These are phyloP conservation scores for Ceratobasidium sp. DNA, from an alignment of 1,284 basidiomycete species.

Conservation along the genomic window DNA sequence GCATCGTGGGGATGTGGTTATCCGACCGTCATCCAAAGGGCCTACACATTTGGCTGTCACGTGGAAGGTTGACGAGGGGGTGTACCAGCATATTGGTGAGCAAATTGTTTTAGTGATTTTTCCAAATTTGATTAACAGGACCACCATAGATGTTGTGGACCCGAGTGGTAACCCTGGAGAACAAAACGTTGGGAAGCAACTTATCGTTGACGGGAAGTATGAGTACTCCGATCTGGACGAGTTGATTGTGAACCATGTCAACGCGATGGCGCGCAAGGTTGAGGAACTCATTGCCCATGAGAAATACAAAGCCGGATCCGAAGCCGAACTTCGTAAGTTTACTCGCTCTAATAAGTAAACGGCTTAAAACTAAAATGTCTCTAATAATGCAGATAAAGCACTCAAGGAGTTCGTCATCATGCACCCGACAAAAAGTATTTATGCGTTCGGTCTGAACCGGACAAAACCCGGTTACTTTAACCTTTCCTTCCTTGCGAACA, in stretches of 20 bases:
- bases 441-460: conserved; percentile 94
- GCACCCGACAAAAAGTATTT: conserved; percentile 93
- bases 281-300: conserved; percentile 97
- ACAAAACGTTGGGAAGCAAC: conserved; percentile 70
- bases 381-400: conserved; percentile 71
- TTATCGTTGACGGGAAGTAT: conserved; percentile 84
- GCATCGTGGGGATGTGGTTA: conserved; percentile 94
- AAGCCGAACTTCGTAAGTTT: conserved; percentile 87
- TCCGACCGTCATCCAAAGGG: conserved; percentile 96
- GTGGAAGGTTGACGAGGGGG: conserved; percentile 97
- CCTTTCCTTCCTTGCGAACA: conserved; percentile 93
- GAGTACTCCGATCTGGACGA: conserved; percentile 97
- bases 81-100: conserved; percentile 96
- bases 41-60: conserved; percentile 95
- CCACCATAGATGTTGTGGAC: conserved; percentile 84
- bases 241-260: conserved; percentile 96
- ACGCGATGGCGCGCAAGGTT: conserved; percentile 92
- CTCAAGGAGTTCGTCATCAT: conserved; percentile 91
- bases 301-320: conserved; percentile 90
- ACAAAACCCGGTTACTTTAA: conserved; percentile 93
- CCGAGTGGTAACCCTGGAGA: conserved; percentile 77
- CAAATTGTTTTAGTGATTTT: conserved; percentile 44
- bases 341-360: neutral
- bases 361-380: conserved; percentile 24
- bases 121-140: conserved; percentile 39